Conservation (phyloP, 2,329 filamentous ascomycete genomes). For the Fusarium lyarnte region DNA sequence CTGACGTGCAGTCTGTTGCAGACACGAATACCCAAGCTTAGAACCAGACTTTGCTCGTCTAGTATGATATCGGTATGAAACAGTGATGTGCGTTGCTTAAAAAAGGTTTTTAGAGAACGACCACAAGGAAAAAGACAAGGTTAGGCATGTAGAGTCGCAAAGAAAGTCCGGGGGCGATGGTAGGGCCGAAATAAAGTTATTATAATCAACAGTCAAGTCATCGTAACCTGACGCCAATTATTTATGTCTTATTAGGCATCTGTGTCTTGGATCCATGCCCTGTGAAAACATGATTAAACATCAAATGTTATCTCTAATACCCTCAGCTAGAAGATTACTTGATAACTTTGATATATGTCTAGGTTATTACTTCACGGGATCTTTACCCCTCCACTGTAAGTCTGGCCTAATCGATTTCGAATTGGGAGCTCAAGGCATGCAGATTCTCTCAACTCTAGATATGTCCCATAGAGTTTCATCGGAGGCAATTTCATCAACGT, state of each 20-base stretch:
- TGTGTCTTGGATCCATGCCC: accelerated
- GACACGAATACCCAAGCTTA: background rate
- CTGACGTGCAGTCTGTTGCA: background rate
- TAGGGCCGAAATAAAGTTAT: accelerated
- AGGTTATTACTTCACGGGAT: accelerated
- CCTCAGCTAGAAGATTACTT: background rate
- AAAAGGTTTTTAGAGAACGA: background rate
- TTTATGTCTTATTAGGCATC: accelerated
- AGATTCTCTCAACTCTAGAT: accelerated
- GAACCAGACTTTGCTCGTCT: accelerated
- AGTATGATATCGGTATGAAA: background rate
- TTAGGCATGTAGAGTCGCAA: accelerated
- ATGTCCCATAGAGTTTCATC: background rate
- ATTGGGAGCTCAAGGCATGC: background rate
- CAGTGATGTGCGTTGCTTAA: accelerated
- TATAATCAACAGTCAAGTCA: accelerated
- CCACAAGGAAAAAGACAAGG: background rate
- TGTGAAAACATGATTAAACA: background rate
- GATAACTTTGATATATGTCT: accelerated
- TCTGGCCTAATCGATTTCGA: accelerated
- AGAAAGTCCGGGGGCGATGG: accelerated
- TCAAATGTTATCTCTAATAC: background rate
- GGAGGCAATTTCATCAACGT: background rate
- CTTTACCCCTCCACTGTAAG: accelerated
- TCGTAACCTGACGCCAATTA: accelerated